These are phyloP conservation scores for Fusarium incarnatum DNA, from an alignment of 2,329 filamentous ascomycete genomes.

Conservation along the genomic window DNA sequence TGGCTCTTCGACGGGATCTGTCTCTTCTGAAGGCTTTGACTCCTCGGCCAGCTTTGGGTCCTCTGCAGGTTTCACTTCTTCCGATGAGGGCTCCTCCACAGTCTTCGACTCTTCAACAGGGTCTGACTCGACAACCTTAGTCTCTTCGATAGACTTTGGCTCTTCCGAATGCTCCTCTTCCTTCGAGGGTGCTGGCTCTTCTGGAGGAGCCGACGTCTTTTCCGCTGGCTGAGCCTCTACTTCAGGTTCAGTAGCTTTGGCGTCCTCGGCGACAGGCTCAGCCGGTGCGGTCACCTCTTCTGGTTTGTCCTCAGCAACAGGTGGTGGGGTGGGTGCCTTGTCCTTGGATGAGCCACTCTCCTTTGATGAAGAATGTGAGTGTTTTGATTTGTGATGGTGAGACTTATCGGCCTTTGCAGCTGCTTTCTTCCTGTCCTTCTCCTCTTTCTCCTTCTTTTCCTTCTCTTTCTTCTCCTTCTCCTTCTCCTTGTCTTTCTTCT, in stretches of 20 bases:
- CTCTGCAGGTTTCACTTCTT: neutral
- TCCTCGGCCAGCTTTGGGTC: neutral
- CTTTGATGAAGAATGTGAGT: constrained; percentile 33
- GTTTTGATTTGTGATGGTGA: constrained; percentile 39
- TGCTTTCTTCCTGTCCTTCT: constrained; percentile 34
- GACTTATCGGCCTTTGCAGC: constrained; percentile 34
- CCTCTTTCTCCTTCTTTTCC: constrained; percentile 29
- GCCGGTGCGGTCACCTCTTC: constrained; percentile 4
- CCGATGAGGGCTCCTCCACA: neutral
- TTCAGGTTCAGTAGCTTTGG: constrained; percentile 10
- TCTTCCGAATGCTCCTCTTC: neutral
- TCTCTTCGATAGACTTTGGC: neutral
- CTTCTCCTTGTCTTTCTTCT: constrained; percentile 53
- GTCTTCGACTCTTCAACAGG: neutral
- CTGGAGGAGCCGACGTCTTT: neutral
- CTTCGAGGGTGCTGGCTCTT: constrained; percentile 2
- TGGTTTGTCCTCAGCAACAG: constrained; percentile 6
- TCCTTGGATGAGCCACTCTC: constrained; percentile 10
- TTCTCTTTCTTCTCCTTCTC: constrained; percentile 35
- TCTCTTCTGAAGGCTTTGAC: neutral
- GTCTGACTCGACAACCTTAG: neutral
- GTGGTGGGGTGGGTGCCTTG: neutral
- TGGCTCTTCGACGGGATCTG: neutral
- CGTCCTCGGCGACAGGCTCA: constrained; percentile 10
- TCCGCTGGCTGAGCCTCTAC: constrained; percentile 13